phyloP scores from a whole-genome alignment of 495 filamentous ascomycete genomes.

The Corynascus novoguineensis region DNA sequence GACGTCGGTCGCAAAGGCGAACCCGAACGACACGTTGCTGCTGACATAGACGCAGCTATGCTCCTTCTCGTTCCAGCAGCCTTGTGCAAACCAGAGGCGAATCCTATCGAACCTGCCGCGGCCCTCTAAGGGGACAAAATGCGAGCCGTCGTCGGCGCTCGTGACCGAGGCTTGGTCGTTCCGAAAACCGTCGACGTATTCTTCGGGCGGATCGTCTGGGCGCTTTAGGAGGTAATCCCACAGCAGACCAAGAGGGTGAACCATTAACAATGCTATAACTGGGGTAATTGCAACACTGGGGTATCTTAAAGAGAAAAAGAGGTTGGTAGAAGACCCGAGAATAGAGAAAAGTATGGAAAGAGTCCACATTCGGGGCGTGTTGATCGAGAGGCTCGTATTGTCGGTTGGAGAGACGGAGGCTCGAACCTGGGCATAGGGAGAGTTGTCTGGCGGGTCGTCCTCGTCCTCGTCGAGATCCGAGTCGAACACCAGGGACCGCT shows the following conservation, averaged over 20 bases:
- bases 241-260: slow-evolving; percentile 70
- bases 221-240: slow-evolving; percentile 70
- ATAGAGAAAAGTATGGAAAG: slow-evolving; percentile 72
- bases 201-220: slow-evolving; percentile 54
- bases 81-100: slow-evolving; percentile 72
- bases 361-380: slow-evolving; percentile 82
- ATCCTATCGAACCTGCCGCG: slow-evolving; percentile 37
- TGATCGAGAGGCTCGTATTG: slow-evolving; percentile 68
- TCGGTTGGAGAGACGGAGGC: slow-evolving; percentile 71
- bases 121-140: slow-evolving; percentile 19
- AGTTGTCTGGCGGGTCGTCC: slow-evolving; percentile 58
- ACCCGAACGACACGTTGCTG: slow-evolving; percentile 87
- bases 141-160: slow-evolving; percentile 8
- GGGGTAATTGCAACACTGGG: slow-evolving; percentile 82
- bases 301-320: slow-evolving; percentile 80
- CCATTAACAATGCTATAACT: slow-evolving; percentile 74
- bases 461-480: slow-evolving; percentile 34
- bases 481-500: slow-evolving; percentile 25
- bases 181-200: slow-evolving; percentile 51
- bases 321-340: slow-evolving; percentile 73
- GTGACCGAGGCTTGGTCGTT: slow-evolving; percentile 19
- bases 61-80: slow-evolving; percentile 80
- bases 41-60: slow-evolving; percentile 82
- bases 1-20: slow-evolving; percentile 78
- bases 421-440: slow-evolving; percentile 66